Conservation (phyloP, 176 grass and related monocot species). For the Dactylis glomerata region DNA sequence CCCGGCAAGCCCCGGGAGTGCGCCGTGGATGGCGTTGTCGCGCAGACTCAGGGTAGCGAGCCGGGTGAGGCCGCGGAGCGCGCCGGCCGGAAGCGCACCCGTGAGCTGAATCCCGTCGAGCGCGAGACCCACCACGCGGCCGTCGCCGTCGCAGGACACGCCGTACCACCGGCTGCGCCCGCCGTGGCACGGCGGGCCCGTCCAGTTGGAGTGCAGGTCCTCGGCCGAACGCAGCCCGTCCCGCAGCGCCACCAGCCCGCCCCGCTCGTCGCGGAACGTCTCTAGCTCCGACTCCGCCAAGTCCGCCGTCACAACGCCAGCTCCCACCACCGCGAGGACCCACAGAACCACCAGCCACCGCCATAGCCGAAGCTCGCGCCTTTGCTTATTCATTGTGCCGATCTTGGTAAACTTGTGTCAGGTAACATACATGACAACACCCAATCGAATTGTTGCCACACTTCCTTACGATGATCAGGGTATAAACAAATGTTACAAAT, state of each 20-base stretch:
- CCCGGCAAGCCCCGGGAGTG: constrained; percentile 51
- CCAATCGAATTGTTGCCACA: background rate
- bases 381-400: constrained; percentile 36
- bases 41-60: constrained; percentile 53
- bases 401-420: background rate
- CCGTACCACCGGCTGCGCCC: constrained; percentile 68
- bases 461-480: constrained; percentile 13
- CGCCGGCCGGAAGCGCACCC: constrained; percentile 29
- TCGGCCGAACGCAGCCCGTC: constrained; percentile 68
- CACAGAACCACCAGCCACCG: background rate
- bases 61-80: constrained; percentile 39
- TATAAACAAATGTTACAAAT: constrained; percentile 7
- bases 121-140: constrained; percentile 46
- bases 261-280: constrained; percentile 58
- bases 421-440: background rate
- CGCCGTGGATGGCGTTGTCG: constrained; percentile 75
- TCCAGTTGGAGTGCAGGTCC: constrained; percentile 96
- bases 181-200: constrained; percentile 75
- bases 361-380: background rate
- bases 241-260: constrained; percentile 57
- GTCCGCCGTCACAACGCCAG: background rate
- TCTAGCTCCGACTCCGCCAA: constrained; percentile 34
- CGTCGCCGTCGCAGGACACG: constrained; percentile 59
- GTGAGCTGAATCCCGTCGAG: constrained; percentile 76
- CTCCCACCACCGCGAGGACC: background rate